Percentiles rank a stretch among this genome's conserved stretches.
Evolutionary conservation across 2,329 filamentous ascomycete genomes (phyloP).

Genomic region (Pezicula radicicola): DNA sequence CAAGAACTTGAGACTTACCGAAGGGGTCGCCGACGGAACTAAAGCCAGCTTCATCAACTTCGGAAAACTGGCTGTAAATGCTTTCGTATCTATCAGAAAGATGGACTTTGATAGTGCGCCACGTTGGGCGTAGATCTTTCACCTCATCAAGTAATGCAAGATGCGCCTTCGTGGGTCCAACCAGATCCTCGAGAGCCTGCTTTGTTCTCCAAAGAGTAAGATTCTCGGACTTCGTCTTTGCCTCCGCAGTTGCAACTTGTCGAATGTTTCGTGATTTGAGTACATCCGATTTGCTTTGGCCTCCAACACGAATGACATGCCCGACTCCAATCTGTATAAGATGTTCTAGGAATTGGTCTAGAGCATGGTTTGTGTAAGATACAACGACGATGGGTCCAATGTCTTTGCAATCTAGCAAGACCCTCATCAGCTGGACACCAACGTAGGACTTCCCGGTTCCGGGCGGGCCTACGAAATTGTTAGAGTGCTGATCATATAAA

Average conservation of each 20-base stretch:
- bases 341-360: conserved; percentile 29
- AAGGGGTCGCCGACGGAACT: background rate
- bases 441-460: conserved; percentile 67
- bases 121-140: background rate
- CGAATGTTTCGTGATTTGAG: conserved; percentile 18
- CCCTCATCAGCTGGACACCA: conserved; percentile 56
- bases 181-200: conserved; percentile 12
- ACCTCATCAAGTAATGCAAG: background rate
- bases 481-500: background rate
- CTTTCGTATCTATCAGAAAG: background rate
- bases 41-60: background rate
- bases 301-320: conserved; percentile 21
- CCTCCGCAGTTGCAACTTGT: conserved; percentile 9
- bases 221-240: conserved; percentile 18
- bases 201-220: conserved; percentile 18
- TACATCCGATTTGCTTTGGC: conserved; percentile 19
- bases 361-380: conserved; percentile 30
- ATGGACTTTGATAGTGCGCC: background rate
- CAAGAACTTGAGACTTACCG: conserved; percentile 18
- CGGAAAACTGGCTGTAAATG: conserved; percentile 1
- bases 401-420: conserved; percentile 42
- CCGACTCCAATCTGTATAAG: conserved; percentile 19
- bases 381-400: conserved; percentile 50
- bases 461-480: conserved; percentile 49
- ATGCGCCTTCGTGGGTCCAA: conserved; percentile 3